Evolutionary conservation across 805 yeast genomes (phyloP), one percentile per base, ranked within the genome.

Genomic region (Pichia kluyveri): DNA sequence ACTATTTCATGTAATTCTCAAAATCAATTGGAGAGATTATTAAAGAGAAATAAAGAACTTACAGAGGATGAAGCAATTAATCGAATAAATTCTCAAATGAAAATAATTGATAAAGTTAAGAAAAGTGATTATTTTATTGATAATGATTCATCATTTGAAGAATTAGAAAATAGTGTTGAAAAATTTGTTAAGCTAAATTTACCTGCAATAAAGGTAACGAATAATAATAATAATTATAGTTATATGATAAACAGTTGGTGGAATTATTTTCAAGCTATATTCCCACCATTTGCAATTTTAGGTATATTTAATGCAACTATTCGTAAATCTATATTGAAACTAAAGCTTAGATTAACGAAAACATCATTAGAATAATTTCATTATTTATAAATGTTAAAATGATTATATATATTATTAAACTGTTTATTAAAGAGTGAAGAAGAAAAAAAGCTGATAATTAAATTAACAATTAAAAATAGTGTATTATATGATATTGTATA

Each of bases 71-170:
- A 90, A 49, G 91, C 91, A 1, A 58, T 68, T 9, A 75, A 82
- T 50, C 71, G 98, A 48, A 85, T 93, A 30, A 70, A 69, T 8
- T 76, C 87, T 44, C 99, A 93, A 62, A 80, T 89, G 84, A 60
- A 82, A 2, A 73, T 76, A 43, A 75, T 70, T 12, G 79, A 72
- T 41, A 80, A 87, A 54, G 71, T 75, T 19, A 58, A 59, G 19
- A 69, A 72, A 44, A 80, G 95, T 1, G 96, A 88, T 56, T 65
- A 71, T 38, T 77, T 86, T 2, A 63, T 95, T 15, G 77, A 81
- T 27, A 95, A 93, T 57, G 72, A 77, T 49, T 65, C 68, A 12
- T 60, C 71, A 8, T 34, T 75, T 1, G 72, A 70, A 1, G 68
- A 69, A 3, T 65, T 84, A 17, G 63, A 71, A 37, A 62, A 52